A percentile compares a stretch with the other conserved stretches of the same genome.
These are phyloP conservation scores for Arabidopsis lyrata DNA, from an alignment of 441 rosid genomes.

Conservation along the genomic window DNA sequence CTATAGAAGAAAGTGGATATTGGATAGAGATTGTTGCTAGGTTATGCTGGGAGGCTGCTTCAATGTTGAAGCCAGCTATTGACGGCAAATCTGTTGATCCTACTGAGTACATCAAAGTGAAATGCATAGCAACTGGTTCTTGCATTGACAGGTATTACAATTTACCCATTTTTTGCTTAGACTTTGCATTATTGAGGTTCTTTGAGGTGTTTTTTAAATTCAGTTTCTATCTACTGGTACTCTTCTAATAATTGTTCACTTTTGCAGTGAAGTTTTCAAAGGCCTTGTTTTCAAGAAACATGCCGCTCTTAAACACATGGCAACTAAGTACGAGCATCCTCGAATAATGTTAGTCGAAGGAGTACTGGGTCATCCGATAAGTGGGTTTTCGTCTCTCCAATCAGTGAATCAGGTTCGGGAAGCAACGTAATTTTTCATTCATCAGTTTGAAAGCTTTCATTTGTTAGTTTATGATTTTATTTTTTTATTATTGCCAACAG, in stretches of 20 bases:
- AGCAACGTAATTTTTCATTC: constrained; percentile 16
- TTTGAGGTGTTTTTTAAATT: not conserved
- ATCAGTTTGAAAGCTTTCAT: constrained; percentile 23
- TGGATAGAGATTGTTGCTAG: constrained; percentile 81
- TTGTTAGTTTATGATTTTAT: constrained; percentile 37
- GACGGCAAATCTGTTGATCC: constrained; percentile 71
- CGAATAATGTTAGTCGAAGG: constrained; percentile 79
- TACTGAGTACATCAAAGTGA: constrained; percentile 78
- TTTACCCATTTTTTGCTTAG: not conserved
- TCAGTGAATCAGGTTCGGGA: constrained; percentile 74
- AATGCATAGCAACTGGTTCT: constrained; percentile 91
- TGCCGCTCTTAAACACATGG: constrained; percentile 99
- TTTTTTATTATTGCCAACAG: constrained; percentile 51
- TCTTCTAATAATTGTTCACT: constrained; percentile 7
- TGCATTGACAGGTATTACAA: constrained; percentile 68
- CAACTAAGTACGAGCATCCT: constrained; percentile 78
- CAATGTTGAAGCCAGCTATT: constrained; percentile 67
- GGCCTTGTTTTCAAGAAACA: constrained; percentile 95
- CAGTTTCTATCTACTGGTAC: not conserved
- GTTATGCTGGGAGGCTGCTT: constrained; percentile 95
- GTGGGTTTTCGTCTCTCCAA: constrained; percentile 76
- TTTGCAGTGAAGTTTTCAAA: constrained; percentile 80
- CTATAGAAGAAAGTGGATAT: constrained; percentile 52
- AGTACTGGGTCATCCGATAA: constrained; percentile 74
- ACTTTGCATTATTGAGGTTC: constrained; percentile 19